Base-by-base conservation (phyloP, 257 asterid genomes). In the Forsythia viridissima region DNA sequence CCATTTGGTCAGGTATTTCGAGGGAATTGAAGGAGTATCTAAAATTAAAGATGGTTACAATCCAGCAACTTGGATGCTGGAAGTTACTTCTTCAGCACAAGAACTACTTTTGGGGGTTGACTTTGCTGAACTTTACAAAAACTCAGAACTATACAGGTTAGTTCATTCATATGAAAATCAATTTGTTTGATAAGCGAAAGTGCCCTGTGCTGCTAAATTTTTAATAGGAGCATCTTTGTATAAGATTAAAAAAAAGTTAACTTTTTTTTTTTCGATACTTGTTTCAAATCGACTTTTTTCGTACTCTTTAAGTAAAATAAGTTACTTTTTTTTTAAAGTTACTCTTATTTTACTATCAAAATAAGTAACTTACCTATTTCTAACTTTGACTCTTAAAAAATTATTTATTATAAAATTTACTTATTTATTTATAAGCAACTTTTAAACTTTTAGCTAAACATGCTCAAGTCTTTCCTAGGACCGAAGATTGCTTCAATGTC, bases 21-120 rank as follows among this genome's bases (percentile, higher is more conserved):
- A 90, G 86, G 84, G 84, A 70, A 43, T 89, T 18, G 76, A 79
- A 72, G 90, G 91, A 30, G 88, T 87, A 30, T 48, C 77, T 8
- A 84, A 85, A 82, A 85, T 87, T 41, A 90, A 85, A 82, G 89
- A 88, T 0, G 87, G 92, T 7, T 80, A 84, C 72, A 91, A 91
- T 86, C 96, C 94, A 40, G 94, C 96, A 76, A 87, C 93, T 9
- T 86, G 97, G 94, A 91, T 90, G 94, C 48, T 90, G 84, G 94
- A 91, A 67, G 88, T 87, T 59, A 87, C 91, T 6, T 46, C 91
- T 20, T 76, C 88, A 16, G 82, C 91, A 66, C 89, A 86, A 79
- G 94, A 87, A 78, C 74, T 66, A 13, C 80, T 73, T 34, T 72
- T 86, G 72, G 94, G 91, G 70, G 75, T 90, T 34, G 87, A 91